Base-by-base conservation (phyloP, 768 basidiomycete genomes). In the Atractiella rhizophila region DNA sequence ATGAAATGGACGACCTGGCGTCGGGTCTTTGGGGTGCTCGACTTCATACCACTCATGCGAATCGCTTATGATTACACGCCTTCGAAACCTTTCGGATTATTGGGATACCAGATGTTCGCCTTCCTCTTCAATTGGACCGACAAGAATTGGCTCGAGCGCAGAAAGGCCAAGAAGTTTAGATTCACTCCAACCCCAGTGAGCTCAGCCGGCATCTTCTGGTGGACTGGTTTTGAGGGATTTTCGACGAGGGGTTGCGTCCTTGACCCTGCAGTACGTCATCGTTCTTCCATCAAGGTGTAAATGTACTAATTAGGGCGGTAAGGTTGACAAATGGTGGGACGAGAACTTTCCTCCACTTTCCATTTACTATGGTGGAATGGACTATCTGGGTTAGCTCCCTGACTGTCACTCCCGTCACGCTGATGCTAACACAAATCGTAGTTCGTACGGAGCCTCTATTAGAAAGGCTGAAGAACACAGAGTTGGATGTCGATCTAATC, bases 11-110 rank as follows among this genome's bases (percentile, higher is more conserved):
- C 50, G 24, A 55, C 55, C 3, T 66, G 64, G 66, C 59, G 60
- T 39, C 47, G 59, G 35, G 49, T 64, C 40, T 67, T 67, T 47
- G 65, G 59, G 28, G 63, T 65, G 1, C 53, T 65, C 47, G 66
- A 67, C 48, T 67, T 66, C 43, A 66, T 67, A 35, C 66, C 66
- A 3, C 51, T 66, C 29, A 66, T 67, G 65, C 51, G 62, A n/a
- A 57, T 58, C 16, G 56, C 62, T 10, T 66, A 65, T 51, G 57
- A 65, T 42, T 61, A 54, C 45, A 59, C 57, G 8, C 66, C 66
- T 4, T 55, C 63, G 4, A 57, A 55, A 40, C 36, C 63, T 2
- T 67, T 65, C 41, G 64, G 56, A 7, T 38, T 55, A 16, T 51
- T 65, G 34, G 64, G 62, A 5, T 65, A 64, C 43, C 54, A 55